phyloP scores from a whole-genome alignment of 176 grass and related monocot genomes.

The Carex scoparia region DNA sequence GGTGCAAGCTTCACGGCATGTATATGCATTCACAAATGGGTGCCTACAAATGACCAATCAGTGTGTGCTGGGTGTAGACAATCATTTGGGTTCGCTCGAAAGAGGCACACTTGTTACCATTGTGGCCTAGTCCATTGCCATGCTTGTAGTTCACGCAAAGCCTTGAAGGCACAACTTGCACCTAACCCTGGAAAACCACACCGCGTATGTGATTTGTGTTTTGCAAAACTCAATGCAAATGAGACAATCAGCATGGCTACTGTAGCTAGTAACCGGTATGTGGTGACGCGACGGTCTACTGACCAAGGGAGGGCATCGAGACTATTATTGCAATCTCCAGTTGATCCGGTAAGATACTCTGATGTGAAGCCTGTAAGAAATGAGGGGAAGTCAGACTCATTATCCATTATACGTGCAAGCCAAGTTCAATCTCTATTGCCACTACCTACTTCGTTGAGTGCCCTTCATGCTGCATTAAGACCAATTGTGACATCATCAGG shows the following conservation, averaged over 20 bases:
- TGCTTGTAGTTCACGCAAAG: constrained; percentile 87
- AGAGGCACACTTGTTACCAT: constrained; percentile 82
- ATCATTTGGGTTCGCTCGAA: constrained; percentile 91
- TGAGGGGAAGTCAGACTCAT: constrained; percentile 55
- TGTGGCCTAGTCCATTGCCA: constrained; percentile 82
- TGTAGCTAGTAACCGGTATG: constrained; percentile 37
- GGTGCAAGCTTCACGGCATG: constrained; percentile 94
- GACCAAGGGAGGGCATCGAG: constrained; percentile 73
- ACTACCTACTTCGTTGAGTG: constrained; percentile 50
- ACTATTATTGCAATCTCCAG: constrained; percentile 40
- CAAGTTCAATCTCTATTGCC: constrained; percentile 64
- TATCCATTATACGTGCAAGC: constrained; percentile 38
- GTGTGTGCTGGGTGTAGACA: constrained; percentile 91
- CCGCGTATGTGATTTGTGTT: constrained; percentile 96
- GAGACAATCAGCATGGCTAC: constrained; percentile 28
- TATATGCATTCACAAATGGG: constrained; percentile 99
- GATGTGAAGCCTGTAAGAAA: constrained; percentile 48
- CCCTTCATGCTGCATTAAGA: constrained; percentile 53
- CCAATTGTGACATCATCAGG: constrained; percentile 53
- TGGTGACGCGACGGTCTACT: constrained; percentile 55
- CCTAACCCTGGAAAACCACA: constrained; percentile 90
- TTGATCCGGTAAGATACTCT: constrained; percentile 41
- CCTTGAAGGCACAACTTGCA: constrained; percentile 77
- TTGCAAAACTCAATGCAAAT: constrained; percentile 68
- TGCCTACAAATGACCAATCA: constrained; percentile 79